Conservation (phyloP, 169 alveolate genomes). For the Cystoisospora suis region DNA sequence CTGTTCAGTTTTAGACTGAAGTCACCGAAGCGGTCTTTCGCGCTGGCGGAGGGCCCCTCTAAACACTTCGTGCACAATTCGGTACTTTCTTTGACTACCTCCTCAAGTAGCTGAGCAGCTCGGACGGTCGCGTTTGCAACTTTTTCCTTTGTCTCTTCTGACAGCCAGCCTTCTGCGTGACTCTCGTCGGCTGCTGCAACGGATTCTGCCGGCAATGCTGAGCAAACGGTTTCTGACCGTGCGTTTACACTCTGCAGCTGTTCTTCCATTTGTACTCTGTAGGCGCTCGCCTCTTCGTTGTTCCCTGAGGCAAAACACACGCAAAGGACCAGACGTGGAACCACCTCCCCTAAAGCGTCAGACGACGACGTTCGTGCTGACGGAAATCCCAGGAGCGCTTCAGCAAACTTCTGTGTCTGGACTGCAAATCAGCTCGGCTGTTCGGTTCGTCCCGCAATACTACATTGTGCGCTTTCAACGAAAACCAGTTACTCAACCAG, state of each 20-base stretch:
- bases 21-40: slow-evolving; percentile 56
- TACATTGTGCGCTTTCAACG: too few relatives aligned
- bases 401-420: too few relatives aligned
- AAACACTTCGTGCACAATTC: background rate
- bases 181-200: background rate
- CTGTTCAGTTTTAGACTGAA: slow-evolving; percentile 53
- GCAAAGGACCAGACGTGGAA: too few relatives aligned
- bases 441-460: too few relatives aligned
- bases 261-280: background rate
- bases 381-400: too few relatives aligned
- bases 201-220: background rate
- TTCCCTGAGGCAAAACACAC: background rate
- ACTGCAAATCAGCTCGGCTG: too few relatives aligned
- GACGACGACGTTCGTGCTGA: too few relatives aligned
- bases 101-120: background rate
- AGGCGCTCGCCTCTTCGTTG: background rate
- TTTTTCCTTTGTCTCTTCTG: background rate
- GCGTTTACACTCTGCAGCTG: background rate
- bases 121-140: background rate
- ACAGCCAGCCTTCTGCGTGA: slow-evolving; percentile 9
- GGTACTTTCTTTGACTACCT: background rate
- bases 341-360: too few relatives aligned
- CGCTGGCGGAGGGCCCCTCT: background rate
- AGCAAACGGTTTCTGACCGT: background rate
- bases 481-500: too few relatives aligned